Percentiles rank a stretch among this genome's conserved stretches.
Conservation (phyloP, 1,284 basidiomycete species). For the Cronartium quercuum region DNA sequence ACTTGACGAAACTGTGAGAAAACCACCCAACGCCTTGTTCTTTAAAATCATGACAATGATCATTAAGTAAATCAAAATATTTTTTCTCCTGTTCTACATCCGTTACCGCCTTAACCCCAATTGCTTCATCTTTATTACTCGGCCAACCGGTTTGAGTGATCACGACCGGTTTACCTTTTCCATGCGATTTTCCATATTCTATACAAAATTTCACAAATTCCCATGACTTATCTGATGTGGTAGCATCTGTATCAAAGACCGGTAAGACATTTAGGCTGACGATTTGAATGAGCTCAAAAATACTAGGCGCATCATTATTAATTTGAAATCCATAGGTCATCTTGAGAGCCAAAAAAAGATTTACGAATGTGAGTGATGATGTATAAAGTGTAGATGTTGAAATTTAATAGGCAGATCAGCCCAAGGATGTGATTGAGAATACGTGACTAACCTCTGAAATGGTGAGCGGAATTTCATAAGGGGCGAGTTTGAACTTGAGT, state of each 20-base stretch:
- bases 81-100: conserved; percentile 51
- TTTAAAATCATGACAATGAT: conserved; percentile 53
- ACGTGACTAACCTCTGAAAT: conserved; percentile 2
- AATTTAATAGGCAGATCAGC: conserved; percentile 44
- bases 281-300: conserved; percentile 61
- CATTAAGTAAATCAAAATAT: conserved; percentile 57
- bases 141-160: conserved; percentile 46
- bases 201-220: conserved; percentile 60
- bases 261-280: conserved; percentile 66
- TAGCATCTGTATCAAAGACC: conserved; percentile 61
- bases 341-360: conserved; percentile 40
- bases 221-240: conserved; percentile 61
- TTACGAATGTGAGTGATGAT: conserved; percentile 58
- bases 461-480: conserved; percentile 1
- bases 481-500: conserved; percentile 50
- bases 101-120: conserved; percentile 42
- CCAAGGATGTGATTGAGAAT: background rate
- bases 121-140: conserved; percentile 41
- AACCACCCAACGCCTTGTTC: conserved; percentile 64
- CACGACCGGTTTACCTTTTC: background rate
- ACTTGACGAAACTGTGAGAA: conserved; percentile 57
- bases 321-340: conserved; percentile 42
- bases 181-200: background rate
- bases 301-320: conserved; percentile 42
- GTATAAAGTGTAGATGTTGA: conserved; percentile 58